Conservation (phyloP, 2,329 filamentous ascomycete species). For the Microascus cirrosus region DNA sequence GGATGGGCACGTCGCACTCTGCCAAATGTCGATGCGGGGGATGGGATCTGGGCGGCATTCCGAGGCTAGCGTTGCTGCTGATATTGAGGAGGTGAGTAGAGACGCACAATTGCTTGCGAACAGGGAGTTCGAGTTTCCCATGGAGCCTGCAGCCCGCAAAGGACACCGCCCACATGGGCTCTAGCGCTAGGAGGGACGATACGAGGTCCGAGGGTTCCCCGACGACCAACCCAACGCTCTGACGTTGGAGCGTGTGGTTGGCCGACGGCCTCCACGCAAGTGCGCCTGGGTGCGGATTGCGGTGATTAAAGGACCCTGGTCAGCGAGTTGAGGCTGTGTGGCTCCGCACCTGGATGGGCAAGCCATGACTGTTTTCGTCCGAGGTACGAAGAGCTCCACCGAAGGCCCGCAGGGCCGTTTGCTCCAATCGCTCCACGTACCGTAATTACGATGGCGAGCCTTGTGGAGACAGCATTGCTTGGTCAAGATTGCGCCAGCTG, state of each 20-base stretch:
- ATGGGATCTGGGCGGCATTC: not conserved
- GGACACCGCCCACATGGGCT: no score
- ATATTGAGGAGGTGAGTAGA: no score
- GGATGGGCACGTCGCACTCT: not conserved
- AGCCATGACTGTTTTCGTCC: not conserved
- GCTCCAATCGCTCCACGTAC: not conserved
- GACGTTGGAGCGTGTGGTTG: no score
- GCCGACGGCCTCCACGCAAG: not conserved
- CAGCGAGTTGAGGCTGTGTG: constrained; percentile 1
- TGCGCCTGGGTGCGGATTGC: not conserved
- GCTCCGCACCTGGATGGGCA: not conserved
- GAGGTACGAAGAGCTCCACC: not conserved
- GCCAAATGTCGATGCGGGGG: not conserved
- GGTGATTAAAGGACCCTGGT: not conserved
- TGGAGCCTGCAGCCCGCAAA: no score
- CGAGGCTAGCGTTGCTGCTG: no score
- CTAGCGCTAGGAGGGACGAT: no score
- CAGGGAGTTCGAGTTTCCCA: no score
- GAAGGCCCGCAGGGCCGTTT: not conserved
- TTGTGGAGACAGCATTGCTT: not conserved
- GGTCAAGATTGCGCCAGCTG: not conserved
- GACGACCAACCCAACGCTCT: no score
- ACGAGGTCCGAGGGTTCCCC: no score
- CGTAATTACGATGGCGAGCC: not conserved
- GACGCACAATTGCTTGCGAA: no score